Conservation (phyloP, 208 protist genomes). For the Herpetomonas samuelpessoai region DNA sequence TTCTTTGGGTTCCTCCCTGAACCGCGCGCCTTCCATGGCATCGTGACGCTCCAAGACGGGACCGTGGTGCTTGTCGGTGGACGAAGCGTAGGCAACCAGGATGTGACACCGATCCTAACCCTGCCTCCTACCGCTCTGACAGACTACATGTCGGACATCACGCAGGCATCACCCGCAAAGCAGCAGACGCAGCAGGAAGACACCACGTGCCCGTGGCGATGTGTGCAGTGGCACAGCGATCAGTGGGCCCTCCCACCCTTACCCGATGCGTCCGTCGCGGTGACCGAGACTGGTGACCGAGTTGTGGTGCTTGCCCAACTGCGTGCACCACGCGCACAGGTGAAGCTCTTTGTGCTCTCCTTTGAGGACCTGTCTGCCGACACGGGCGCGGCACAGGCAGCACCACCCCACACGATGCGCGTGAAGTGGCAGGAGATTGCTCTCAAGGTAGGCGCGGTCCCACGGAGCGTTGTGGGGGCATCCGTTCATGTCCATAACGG, state of each 20-base stretch:
- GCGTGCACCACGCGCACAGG: conserved; percentile 18
- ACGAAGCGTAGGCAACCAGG: conserved; percentile 22
- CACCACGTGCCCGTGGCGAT: conserved; percentile 11
- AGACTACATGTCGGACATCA: conserved; percentile 13
- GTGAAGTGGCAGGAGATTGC: conserved; percentile 36
- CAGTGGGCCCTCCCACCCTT: conserved; percentile 5
- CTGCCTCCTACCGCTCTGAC: conserved; percentile 15
- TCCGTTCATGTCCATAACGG: conserved; percentile 39
- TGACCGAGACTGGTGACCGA: conserved; percentile 19
- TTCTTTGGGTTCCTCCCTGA: conserved; percentile 48
- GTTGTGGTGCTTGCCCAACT: conserved; percentile 41
- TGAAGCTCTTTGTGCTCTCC: conserved; percentile 35
- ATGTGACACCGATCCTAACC: conserved; percentile 20
- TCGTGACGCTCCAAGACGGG: conserved; percentile 34
- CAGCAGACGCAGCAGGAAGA: not conserved
- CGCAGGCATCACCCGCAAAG: conserved; percentile 9
- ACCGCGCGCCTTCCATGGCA: conserved; percentile 61
- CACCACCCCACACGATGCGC: conserved; percentile 18
- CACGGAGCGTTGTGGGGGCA: conserved; percentile 28
- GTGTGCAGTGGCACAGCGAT: conserved; percentile 5
- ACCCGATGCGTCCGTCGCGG: conserved; percentile 34
- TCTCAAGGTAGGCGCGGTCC: conserved; percentile 32
- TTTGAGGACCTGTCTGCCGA: conserved; percentile 12
- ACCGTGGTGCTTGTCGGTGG: conserved; percentile 67
- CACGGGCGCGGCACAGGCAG: conserved; percentile 10